Percentiles rank a stretch among this genome's conserved stretches.
Evolutionary conservation across 495 filamentous ascomycete species (phyloP).

Genomic region (Aspergillus wentii): DNA sequence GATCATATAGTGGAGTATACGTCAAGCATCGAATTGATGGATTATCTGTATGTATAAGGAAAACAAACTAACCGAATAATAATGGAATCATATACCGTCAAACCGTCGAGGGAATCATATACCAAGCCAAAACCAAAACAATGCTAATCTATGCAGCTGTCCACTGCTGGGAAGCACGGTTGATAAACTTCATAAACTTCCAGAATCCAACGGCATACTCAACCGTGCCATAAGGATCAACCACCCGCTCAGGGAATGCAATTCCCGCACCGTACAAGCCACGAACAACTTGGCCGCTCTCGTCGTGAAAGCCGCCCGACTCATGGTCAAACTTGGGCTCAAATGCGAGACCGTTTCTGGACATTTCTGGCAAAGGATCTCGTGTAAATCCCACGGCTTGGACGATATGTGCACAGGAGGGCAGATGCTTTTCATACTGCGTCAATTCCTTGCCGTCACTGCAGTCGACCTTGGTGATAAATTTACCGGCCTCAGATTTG

Average conservation of each 20-base stretch:
- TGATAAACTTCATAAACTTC: constrained; percentile 61
- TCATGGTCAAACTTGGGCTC: constrained; percentile 44
- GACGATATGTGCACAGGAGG: constrained; percentile 43
- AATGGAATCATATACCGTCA: no score
- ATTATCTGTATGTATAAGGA: no score
- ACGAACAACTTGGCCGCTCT: constrained; percentile 28
- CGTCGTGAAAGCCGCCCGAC: constrained; percentile 44
- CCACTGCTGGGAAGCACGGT: constrained; percentile 48
- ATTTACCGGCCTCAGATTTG: constrained; percentile 42
- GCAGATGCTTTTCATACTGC: constrained; percentile 40
- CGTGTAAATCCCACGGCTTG: constrained; percentile 53
- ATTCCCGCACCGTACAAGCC: constrained; percentile 57
- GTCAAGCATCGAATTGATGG: no score
- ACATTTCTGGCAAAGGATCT: constrained; percentile 41
- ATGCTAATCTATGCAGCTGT: background rate
- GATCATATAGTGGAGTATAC: no score
- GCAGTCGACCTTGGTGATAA: constrained; percentile 47
- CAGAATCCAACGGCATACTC: constrained; percentile 58
- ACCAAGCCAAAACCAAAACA: background rate
- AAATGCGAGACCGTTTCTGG: constrained; percentile 22
- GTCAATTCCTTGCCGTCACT: constrained; percentile 35
- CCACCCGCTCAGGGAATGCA: constrained; percentile 55
- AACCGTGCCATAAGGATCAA: constrained; percentile 55
- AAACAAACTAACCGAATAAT: no score
- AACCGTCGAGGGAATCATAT: no score